Conservation (phyloP, 306 rosid genomes). For the Cicer cuneatum region DNA sequence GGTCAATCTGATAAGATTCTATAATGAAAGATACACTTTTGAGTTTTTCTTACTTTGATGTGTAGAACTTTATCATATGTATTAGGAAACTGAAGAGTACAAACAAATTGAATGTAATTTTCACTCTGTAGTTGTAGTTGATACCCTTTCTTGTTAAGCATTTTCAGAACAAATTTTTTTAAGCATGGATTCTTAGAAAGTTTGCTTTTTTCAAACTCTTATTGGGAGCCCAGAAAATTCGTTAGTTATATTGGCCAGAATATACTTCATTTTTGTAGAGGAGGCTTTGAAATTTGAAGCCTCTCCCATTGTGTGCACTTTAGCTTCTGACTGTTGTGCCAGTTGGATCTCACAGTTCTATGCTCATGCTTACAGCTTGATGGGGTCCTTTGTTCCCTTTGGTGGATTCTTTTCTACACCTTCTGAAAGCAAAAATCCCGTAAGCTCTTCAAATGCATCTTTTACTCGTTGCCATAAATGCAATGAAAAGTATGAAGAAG, state of each 20-base stretch:
- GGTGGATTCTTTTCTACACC: constrained; percentile 89
- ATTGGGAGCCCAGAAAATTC: neutral
- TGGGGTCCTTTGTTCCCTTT: constrained; percentile 95
- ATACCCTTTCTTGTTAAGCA: constrained; percentile 29
- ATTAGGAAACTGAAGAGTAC: constrained; percentile 1
- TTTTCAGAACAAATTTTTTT: constrained; percentile 13
- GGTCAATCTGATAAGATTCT: constrained; percentile 17
- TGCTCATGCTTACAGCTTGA: constrained; percentile 92
- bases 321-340: constrained; percentile 60
- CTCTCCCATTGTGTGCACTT: constrained; percentile 41
- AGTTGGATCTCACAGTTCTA: constrained; percentile 73
- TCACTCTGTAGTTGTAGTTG: constrained; percentile 17
- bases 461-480: constrained; percentile 69
- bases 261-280: constrained; percentile 29
- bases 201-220: neutral
- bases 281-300: constrained; percentile 37
- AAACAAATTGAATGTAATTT: neutral
- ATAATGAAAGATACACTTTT: constrained; percentile 5
- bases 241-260: neutral
- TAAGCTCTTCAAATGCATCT: constrained; percentile 50
- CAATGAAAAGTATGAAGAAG: constrained; percentile 78
- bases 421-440: constrained; percentile 57
- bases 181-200: neutral
- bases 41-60: constrained; percentile 19
- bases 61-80: constrained; percentile 11